A percentile compares a stretch with the other conserved stretches of the same genome.
These are phyloP conservation scores for Fusarium ambrosium DNA, from an alignment of 2,329 filamentous ascomycete genomes.

Conservation along the genomic window DNA sequence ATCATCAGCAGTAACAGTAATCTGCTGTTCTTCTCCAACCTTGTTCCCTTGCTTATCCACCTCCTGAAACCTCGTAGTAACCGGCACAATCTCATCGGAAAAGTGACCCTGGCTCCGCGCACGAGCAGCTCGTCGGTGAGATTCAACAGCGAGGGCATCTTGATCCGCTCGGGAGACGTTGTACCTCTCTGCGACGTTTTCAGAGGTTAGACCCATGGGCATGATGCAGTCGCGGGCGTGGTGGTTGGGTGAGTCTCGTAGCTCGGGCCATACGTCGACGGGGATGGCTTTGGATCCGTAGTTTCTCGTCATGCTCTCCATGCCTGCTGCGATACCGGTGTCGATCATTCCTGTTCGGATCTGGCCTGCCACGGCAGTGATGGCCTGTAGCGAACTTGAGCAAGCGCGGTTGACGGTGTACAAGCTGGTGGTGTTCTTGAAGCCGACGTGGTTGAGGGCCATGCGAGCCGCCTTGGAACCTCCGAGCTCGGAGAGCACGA, in stretches of 20 bases:
- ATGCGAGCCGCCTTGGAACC: constrained; percentile 92
- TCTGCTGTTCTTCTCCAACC: constrained; percentile 67
- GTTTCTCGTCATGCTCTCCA: constrained; percentile 97
- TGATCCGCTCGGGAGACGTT: constrained; percentile 81
- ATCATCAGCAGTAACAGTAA: constrained; percentile 84
- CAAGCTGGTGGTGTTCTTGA: constrained; percentile 78
- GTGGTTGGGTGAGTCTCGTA: constrained; percentile 73
- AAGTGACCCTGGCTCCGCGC: constrained; percentile 80
- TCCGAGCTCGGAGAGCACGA: constrained; percentile 90
- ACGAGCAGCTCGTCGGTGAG: constrained; percentile 78
- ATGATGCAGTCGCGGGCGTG: constrained; percentile 90
- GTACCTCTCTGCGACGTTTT: constrained; percentile 88
- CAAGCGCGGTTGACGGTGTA: constrained; percentile 93
- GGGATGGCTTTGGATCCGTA: constrained; percentile 90
- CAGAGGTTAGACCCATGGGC: constrained; percentile 91
- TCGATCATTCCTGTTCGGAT: constrained; percentile 82
- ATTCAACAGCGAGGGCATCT: constrained; percentile 83
- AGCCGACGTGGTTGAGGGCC: constrained; percentile 88
- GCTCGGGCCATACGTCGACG: constrained; percentile 80
- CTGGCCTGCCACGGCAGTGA: constrained; percentile 79
- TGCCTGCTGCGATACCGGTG: constrained; percentile 85
- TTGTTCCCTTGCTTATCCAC: constrained; percentile 71
- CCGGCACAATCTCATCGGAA: constrained; percentile 83
- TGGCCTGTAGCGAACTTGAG: constrained; percentile 80
- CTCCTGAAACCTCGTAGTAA: constrained; percentile 77